Evolutionary conservation across 345 rosid genomes (phyloP).

Genomic region (Draba incana): DNA sequence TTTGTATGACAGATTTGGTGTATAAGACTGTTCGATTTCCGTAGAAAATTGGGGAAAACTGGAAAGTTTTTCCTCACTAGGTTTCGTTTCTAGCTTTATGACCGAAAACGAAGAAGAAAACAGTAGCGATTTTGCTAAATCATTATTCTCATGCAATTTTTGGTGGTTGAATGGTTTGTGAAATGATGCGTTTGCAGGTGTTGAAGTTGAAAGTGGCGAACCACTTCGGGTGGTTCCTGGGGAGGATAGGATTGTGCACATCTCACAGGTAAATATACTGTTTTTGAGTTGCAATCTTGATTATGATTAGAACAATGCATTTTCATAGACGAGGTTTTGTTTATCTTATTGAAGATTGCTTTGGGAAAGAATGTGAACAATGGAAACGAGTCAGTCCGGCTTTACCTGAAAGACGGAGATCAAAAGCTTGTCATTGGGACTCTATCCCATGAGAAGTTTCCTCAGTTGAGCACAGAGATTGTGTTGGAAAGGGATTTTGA

Average conservation of each 20-base stretch:
- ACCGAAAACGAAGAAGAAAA: background rate
- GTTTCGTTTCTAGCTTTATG: background rate
- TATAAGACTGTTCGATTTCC: background rate
- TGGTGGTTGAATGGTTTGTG: background rate
- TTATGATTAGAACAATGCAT: background rate
- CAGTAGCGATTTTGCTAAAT: background rate
- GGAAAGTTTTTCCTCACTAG: background rate
- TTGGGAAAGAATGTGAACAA: constrained; percentile 62
- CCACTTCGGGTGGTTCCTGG: constrained; percentile 45
- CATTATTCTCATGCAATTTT: background rate
- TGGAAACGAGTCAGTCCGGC: constrained; percentile 43
- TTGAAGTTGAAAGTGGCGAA: constrained; percentile 61
- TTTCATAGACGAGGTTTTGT: constrained; percentile 4
- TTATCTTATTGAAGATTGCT: constrained; percentile 48
- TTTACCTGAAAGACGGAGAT: constrained; percentile 47
- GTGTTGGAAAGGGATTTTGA: constrained; percentile 55
- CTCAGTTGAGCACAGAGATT: constrained; percentile 64
- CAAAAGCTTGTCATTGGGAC: constrained; percentile 64
- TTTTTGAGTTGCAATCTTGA: background rate
- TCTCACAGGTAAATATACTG: constrained; percentile 55
- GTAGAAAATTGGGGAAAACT: background rate
- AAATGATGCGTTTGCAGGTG: constrained; percentile 45
- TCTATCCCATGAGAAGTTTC: constrained; percentile 62
- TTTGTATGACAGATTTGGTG: constrained; percentile 6
- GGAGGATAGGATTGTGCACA: constrained; percentile 49